A percentile compares a stretch with the other conserved stretches of the same genome.
Conservation (phyloP, 345 rosid species). For the Murraya paniculata region DNA sequence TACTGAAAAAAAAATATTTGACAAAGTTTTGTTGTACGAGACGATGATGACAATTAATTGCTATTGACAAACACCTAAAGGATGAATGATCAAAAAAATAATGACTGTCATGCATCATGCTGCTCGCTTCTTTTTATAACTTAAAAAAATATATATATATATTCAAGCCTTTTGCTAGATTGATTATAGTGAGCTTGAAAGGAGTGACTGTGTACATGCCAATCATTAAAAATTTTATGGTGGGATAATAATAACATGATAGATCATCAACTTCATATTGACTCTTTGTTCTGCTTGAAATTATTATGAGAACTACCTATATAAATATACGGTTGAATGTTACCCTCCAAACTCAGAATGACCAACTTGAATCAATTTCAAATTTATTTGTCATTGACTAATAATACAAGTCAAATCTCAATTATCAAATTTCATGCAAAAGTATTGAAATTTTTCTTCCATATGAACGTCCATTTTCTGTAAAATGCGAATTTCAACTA, state of each 20-base stretch:
- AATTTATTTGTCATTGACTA: not conserved
- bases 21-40: not conserved
- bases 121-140: not conserved
- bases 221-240: not conserved
- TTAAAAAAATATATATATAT: not conserved
- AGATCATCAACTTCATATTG: not conserved
- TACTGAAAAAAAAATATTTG: not conserved
- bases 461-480: no score
- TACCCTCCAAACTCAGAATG: not conserved
- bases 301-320: not conserved
- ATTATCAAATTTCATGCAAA: not conserved
- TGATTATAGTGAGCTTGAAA: not conserved
- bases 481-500: no score
- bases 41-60: not conserved
- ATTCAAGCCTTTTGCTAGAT: not conserved
- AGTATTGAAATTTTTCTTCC: no score
- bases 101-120: not conserved
- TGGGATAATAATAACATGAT: not conserved
- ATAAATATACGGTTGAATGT: not conserved
- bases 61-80: not conserved
- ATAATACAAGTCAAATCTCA: not conserved
- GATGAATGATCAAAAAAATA: not conserved
- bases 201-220: not conserved
- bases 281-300: not conserved
- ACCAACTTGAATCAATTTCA: not conserved